Percentiles rank a stretch among this genome's conserved stretches.
Conservation (phyloP, 176 grass and related monocot genomes). For the Microstegium vimineum region DNA sequence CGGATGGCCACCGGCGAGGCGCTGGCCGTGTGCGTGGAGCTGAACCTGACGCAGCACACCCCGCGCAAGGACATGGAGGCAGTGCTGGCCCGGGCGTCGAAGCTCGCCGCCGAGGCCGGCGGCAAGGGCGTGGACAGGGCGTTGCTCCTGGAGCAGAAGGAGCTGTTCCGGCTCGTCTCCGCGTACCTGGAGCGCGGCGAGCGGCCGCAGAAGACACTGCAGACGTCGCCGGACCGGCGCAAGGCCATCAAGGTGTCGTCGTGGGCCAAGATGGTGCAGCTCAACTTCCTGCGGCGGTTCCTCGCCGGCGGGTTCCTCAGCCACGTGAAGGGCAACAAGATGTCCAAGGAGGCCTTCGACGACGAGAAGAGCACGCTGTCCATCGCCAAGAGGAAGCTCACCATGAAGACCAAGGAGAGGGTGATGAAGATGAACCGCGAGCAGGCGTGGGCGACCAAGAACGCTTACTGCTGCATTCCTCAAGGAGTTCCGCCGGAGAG, state of each 20-base stretch:
- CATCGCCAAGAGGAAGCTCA: not conserved
- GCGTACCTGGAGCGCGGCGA: not conserved
- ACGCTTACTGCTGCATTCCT: not conserved
- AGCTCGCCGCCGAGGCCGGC: not conserved
- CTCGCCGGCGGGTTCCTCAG: constrained; percentile 23
- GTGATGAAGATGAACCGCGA: not conserved
- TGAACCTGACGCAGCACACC: not conserved
- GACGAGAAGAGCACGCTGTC: not conserved
- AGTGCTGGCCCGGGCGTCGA: not conserved
- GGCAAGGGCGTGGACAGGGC: not conserved
- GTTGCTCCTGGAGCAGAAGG: not conserved
- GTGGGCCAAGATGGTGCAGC: constrained; percentile 17
- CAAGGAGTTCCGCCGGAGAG: not conserved
- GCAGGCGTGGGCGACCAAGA: not conserved
- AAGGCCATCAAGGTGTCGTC: not conserved
- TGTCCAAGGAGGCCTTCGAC: not conserved
- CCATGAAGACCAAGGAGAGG: not conserved
- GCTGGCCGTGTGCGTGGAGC: constrained; percentile 29
- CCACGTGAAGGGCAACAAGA: not conserved
- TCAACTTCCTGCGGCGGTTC: constrained; percentile 18
- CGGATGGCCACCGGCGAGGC: too few species aligned
- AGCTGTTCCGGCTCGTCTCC: constrained; percentile 6
- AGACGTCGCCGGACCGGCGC: not conserved
- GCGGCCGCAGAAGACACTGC: not conserved
- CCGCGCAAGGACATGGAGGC: constrained; percentile 14